Evolutionary conservation across 495 filamentous ascomycete species (phyloP).

Genomic region (Penicillium diatomitis): DNA sequence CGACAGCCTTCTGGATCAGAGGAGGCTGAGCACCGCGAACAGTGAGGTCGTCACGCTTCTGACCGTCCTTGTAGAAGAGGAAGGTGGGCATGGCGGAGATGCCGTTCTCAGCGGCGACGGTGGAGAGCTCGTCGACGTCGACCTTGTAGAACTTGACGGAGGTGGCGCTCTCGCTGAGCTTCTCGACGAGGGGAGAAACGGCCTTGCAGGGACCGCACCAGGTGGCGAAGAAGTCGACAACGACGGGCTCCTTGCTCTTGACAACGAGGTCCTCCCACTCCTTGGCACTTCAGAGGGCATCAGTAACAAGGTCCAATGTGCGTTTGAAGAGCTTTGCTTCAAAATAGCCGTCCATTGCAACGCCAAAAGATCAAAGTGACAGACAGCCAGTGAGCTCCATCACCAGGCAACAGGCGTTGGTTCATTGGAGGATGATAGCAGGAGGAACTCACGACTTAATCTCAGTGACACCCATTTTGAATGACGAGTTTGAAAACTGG

Average conservation of each 20-base stretch:
- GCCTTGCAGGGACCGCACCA: slow-evolving; percentile 97
- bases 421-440: not conserved
- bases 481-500: slow-evolving; percentile 38
- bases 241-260: slow-evolving; percentile 44
- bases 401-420: no score
- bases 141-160: slow-evolving; percentile 76
- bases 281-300: slow-evolving; percentile 39
- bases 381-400: no score
- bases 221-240: slow-evolving; percentile 79
- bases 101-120: slow-evolving; percentile 68
- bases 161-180: slow-evolving; percentile 48
- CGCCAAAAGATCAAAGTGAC: no score
- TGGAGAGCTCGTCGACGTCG: slow-evolving; percentile 76
- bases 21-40: slow-evolving; percentile 75
- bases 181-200: slow-evolving; percentile 65
- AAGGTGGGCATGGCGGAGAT: slow-evolving; percentile 97
- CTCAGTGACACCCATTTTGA: slow-evolving; percentile 39
- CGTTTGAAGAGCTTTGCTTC: no score
- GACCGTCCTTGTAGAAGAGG: slow-evolving; percentile 69
- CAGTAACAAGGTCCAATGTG: no score
- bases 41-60: slow-evolving; percentile 46
- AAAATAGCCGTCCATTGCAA: no score
- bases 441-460: slow-evolving; percentile 25
- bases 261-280: slow-evolving; percentile 41
- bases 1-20: slow-evolving; percentile 36